Conservation (phyloP, 345 rosid genomes). For the Populus pruinosa region DNA sequence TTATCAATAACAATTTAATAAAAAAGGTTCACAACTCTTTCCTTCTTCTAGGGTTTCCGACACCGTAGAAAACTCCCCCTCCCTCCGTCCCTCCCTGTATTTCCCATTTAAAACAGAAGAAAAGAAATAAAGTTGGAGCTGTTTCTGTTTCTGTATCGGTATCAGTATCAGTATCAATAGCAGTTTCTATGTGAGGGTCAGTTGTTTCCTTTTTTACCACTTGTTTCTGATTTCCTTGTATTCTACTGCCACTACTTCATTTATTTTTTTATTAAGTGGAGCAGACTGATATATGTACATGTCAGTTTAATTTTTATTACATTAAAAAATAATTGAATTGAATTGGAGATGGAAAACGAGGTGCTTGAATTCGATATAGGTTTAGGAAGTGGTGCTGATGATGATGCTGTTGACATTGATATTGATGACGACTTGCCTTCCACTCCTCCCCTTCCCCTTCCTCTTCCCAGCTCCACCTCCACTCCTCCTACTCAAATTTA, state of each 20-base stretch:
- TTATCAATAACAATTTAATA: no score
- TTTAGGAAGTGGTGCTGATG: constrained; percentile 34
- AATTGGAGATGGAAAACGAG: constrained; percentile 38
- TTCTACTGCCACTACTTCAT: neutral
- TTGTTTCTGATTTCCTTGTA: neutral
- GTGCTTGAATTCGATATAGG: constrained; percentile 51
- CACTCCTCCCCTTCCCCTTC: neutral
- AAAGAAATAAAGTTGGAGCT: no score
- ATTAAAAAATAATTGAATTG: neutral
- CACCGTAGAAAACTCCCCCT: neutral
- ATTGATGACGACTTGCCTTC: constrained; percentile 38
- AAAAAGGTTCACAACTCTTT: neutral
- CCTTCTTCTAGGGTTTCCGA: neutral
- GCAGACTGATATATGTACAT: neutral
- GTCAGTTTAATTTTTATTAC: neutral
- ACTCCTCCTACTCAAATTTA: constrained; percentile 17
- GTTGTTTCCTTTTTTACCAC: neutral
- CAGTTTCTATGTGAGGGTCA: neutral
- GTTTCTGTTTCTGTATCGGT: no score
- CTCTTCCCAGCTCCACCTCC: neutral
- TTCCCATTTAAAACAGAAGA: neutral
- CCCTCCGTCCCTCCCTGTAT: neutral
- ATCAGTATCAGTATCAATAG: neutral
- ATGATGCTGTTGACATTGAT: constrained; percentile 33
- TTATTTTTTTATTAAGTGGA: no score